A percentile compares a stretch with the other conserved stretches of the same genome.
These are phyloP conservation scores for Sugiyamaella lignohabitans DNA, from an alignment of 805 yeast species.

Conservation along the genomic window DNA sequence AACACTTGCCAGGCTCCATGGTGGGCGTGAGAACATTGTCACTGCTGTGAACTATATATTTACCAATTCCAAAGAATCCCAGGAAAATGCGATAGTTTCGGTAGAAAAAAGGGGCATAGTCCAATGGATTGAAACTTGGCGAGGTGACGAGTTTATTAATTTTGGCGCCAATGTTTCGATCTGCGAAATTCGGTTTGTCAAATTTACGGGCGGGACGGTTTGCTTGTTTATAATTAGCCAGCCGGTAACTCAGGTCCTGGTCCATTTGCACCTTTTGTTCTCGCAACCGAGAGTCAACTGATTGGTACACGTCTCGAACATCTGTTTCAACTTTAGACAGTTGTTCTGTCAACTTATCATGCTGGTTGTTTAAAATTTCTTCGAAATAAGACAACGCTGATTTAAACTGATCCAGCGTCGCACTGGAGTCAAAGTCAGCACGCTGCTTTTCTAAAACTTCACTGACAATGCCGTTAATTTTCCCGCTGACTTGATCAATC, in stretches of 20 bases:
- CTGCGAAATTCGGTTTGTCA: conserved; percentile 18
- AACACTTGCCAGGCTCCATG: conserved; percentile 26
- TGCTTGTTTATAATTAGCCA: neutral
- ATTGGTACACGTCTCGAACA: neutral
- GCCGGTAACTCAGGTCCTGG: neutral
- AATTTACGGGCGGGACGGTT: conserved; percentile 1
- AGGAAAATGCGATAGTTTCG: conserved; percentile 7
- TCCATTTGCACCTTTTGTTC: conserved; percentile 1
- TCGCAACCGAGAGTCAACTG: conserved; percentile 1
- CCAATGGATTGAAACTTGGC: conserved; percentile 17
- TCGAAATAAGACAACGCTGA: neutral
- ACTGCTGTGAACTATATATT: conserved; percentile 12
- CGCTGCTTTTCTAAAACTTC: no score
- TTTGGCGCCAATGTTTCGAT: conserved; percentile 23
- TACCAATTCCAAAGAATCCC: conserved; percentile 17
- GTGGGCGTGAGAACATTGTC: conserved; percentile 20
- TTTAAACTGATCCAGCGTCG: no score
- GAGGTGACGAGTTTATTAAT: conserved; percentile 23
- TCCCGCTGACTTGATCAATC: no score
- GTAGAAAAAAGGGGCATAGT: conserved; percentile 10
- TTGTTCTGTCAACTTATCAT: neutral
- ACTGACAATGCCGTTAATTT: neutral
- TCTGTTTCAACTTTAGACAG: neutral
- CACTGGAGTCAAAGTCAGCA: no score
- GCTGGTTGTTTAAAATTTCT: neutral